Evolutionary conservation across 2,329 filamentous ascomycete genomes (phyloP).

Genomic region (Botrytis byssoidea): DNA sequence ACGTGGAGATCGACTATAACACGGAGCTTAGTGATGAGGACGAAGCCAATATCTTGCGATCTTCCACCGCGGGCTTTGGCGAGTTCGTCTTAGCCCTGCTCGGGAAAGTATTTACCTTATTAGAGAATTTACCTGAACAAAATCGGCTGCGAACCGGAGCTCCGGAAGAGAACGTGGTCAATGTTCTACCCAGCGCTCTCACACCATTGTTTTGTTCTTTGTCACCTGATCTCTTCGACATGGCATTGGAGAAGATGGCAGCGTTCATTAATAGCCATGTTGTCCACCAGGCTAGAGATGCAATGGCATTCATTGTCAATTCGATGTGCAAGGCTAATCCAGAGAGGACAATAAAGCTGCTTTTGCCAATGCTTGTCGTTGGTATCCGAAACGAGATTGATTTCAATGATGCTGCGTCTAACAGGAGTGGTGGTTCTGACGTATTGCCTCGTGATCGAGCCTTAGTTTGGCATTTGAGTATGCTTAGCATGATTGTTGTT

Average conservation of each 20-base stretch:
- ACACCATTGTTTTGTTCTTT: slow-evolving; percentile 86
- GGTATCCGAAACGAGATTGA: slow-evolving; percentile 97
- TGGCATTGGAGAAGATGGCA: slow-evolving; percentile 86
- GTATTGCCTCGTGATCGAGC: slow-evolving; percentile 89
- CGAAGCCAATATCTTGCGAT: slow-evolving; percentile 83
- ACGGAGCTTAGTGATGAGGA: slow-evolving; percentile 79
- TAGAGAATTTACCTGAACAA: slow-evolving; percentile 93
- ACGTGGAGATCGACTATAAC: slow-evolving; percentile 82
- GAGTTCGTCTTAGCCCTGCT: slow-evolving; percentile 91
- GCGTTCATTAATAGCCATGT: slow-evolving; percentile 92
- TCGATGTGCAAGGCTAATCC: slow-evolving; percentile 94
- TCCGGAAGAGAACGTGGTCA: slow-evolving; percentile 95
- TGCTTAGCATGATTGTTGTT: slow-evolving; percentile 97
- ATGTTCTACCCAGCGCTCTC: slow-evolving; percentile 87
- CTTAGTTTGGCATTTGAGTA: slow-evolving; percentile 93
- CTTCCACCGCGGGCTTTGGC: slow-evolving; percentile 88
- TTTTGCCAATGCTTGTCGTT: slow-evolving; percentile 85
- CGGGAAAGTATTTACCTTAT: slow-evolving; percentile 88
- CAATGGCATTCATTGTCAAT: slow-evolving; percentile 98
- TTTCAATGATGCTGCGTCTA: slow-evolving; percentile 92
- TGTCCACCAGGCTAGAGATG: slow-evolving; percentile 93
- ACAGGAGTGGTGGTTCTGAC: slow-evolving; percentile 88
- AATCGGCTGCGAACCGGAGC: slow-evolving; percentile 84
- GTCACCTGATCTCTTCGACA: slow-evolving; percentile 89
- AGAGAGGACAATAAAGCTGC: slow-evolving; percentile 84